Evolutionary conservation across 345 rosid genomes (phyloP), one percentile per base, ranked within the genome.

Genomic region (Gossypium bickii): DNA sequence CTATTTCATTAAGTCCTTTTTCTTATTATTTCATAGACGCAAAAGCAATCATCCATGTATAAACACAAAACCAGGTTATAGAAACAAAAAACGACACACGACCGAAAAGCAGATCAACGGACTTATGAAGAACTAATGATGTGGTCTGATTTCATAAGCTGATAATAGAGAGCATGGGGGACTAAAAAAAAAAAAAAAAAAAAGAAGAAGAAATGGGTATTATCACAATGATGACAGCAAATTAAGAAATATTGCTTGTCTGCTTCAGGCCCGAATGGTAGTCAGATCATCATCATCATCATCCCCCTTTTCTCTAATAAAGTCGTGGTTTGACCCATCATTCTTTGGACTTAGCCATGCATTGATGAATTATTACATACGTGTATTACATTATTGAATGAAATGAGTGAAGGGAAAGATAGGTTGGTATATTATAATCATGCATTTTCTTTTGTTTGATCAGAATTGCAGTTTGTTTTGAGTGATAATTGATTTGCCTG

Each of bases 191-290:
- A 13, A 51, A 57, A 18, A 43, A 51, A 1, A 13, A 51, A 57
- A 18, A 43, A n/a, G n/a, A 73, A 34, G 41, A 34, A 34, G 7
- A 34, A 5, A 34, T 34, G 41, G 41, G 1, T 57, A 71, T 58
- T 61, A 66, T 71, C 18, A 61, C 60, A 85, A 79, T 78, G 76
- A 80, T 82, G 41, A 48, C 68, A 16, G 60, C 64, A 59, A 47
- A 47, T 56, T 70, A 20, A 70, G 73, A 60, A 34, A 29, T 2
- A 61, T 70, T 51, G 34, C 80, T 64, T 55, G 70, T 68, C 63
- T 73, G 57, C 65, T 71, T 78, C 61, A 75, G 80, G 73, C 83
- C 80, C 80, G 88, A 83, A 83, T 83, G 82, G 82, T 76, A 44
- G 73, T 80, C 80, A 18, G 71, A 72, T 82, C 80, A 80, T 78